Base-by-base conservation (phyloP, 2,329 filamentous ascomycete species). In the Fusarium tupiense region DNA sequence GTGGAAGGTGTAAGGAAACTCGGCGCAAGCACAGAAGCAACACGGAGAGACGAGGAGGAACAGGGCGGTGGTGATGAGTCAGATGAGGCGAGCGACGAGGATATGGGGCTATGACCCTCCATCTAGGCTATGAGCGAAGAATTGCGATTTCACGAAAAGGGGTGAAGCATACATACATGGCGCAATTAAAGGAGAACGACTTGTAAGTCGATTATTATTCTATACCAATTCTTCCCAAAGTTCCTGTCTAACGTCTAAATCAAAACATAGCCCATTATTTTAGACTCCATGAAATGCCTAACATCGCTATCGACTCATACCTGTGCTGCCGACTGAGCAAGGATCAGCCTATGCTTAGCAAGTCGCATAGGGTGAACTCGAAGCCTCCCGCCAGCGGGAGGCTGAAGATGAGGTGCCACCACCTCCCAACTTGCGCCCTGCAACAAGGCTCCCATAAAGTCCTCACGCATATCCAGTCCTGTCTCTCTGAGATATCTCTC, bases 1-100 rank as follows among this genome's bases (percentile, higher is more conserved):
- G 92, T 98, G 73, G 95, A 98, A 81, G 94, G 94, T 9, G 87
- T 98, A 77, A 90, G 95, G 78, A 95, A 91, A 85, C 90, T 98
- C 59, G 94, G 94, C 16, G 91, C 92, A 5, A 94, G 93, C 44
- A 91, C 91, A 61, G 96, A 98, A 85, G 90, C 92, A 72, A 90
- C 90, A 53, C 88, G 94, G 71, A 87, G 92, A 72, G 95, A 98
- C 78, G 90, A 93, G 74, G 93, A 96, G 79, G 93, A 94, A 76
- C 89, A 90, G 75, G 85, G 86, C 12, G 88, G 88, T 26, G 89
- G 87, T 37, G 88, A 86, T 24, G 90, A 90, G 70, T 90, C 89
- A 41, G 91, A 92, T 74, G 90, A 92, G 57, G 84, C 84, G 60
- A 88, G 84, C 54, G 87, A 88, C 70, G 86, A 88, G 60, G 87